Base-by-base conservation (phyloP, 768 basidiomycete species). In the Leccinum longicurvipes region DNA sequence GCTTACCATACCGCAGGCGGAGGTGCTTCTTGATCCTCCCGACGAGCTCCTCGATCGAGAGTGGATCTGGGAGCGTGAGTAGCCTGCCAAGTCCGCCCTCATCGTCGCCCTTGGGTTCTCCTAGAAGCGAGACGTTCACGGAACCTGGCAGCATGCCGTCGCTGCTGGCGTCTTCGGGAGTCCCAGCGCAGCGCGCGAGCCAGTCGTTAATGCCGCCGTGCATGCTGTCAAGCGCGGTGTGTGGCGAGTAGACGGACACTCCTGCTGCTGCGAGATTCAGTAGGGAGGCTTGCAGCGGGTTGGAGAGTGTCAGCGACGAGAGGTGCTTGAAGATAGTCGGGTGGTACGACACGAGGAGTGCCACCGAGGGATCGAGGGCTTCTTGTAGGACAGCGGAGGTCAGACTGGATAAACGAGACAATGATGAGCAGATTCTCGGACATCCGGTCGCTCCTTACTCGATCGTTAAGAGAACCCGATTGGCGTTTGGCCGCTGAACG, bases 181-280 rank as follows among this genome's bases (percentile, higher is more conserved):
- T 74, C 58, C 82, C 72, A 31, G 82, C 67, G 32, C 79, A 82
- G 68, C 75, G 66, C 1, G 84, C 89, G 15, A 94, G 80, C 90
- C 91, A 97, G 72, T 95, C 93, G 66, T 96, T 97, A 51, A 96
- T 82, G 0, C 96, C 95, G 6, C 82, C 89, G 62, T 82, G 79
- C 1, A 90, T 84, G n/a, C 79, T 79, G 73, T 98, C 96, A 17
- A 97, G 79, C 0, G 92, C 83, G 0, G 90, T 92, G 73, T 98
- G 96, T 3, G 96, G 93, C 39, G 81, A 81, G 74, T 90, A 96
- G 5, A 98, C 80, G 1, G 87, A 89, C 54, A 98, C 86, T 1
- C 94, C 94, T 12, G 83, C 78, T 1, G 91, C 86, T 0, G 87
- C 86, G 58, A 94, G 91, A 53, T 76, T 80, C 6, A 98, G 80